Percentiles rank a stretch among this genome's conserved stretches.
Evolutionary conservation across 1,139 yeast species (phyloP).

Genomic region (Kodamaea sp.): DNA sequence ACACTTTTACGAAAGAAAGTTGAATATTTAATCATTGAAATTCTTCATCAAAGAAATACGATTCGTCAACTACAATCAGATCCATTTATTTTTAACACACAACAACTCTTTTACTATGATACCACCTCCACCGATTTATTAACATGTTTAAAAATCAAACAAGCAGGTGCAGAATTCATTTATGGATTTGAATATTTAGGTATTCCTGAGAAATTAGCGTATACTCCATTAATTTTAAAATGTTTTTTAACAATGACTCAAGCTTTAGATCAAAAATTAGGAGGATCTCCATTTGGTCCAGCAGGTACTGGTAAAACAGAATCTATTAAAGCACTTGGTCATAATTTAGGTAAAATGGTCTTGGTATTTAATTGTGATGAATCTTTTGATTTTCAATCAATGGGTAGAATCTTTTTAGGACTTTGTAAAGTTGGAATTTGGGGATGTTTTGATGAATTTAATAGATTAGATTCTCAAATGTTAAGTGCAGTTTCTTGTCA

Average conservation of each 20-base stretch:
- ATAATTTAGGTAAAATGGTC: constrained; percentile 75
- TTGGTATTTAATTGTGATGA: constrained; percentile 91
- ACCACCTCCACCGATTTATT: constrained; percentile 19
- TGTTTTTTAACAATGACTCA: constrained; percentile 70
- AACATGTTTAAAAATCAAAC: constrained; percentile 44
- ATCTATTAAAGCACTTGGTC: constrained; percentile 80
- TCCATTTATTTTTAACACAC: constrained; percentile 47
- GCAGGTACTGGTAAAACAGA: constrained; percentile 99
- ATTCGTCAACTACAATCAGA: constrained; percentile 18
- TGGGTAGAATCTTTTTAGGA: constrained; percentile 76
- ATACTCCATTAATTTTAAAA: constrained; percentile 67
- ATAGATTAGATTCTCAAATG: constrained; percentile 67
- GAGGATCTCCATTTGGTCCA: constrained; percentile 96
- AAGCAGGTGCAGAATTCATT: constrained; percentile 46
- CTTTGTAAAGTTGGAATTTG: constrained; percentile 86
- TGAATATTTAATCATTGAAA: constrained; percentile 63
- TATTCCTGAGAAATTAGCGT: constrained; percentile 66
- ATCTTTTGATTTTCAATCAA: constrained; percentile 75
- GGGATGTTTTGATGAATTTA: constrained; percentile 97
- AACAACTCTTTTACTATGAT: constrained; percentile 50
- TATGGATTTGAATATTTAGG: constrained; percentile 90
- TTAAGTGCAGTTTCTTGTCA: constrained; percentile 86
- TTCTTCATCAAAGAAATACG: constrained; percentile 59
- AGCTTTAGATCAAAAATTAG: constrained; percentile 68
- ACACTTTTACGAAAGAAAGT: constrained; percentile 42